Evolutionary conservation across 2,329 filamentous ascomycete genomes (phyloP).

Genomic region (Ophiocordyceps camponoti-rufipedis): DNA sequence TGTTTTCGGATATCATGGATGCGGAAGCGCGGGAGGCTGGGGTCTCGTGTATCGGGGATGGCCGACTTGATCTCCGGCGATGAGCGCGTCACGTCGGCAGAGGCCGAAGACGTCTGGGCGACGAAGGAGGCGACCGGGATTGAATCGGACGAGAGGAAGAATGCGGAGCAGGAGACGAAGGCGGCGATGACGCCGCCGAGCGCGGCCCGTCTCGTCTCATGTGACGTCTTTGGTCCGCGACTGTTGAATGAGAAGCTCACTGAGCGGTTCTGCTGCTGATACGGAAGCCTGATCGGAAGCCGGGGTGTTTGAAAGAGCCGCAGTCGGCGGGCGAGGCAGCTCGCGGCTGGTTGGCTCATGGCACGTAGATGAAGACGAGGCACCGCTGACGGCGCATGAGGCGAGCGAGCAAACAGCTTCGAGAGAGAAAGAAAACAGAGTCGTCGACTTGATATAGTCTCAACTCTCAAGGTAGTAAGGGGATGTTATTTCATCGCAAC

Average conservation of each 20-base stretch:
- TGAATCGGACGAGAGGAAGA: background rate
- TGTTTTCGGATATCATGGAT: conserved; percentile 33
- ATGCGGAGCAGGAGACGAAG: conserved; percentile 1
- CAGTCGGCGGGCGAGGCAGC: conserved; percentile 4
- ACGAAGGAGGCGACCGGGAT: conserved; percentile 2
- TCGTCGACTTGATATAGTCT: too few relatives aligned
- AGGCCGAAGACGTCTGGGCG: conserved; percentile 1
- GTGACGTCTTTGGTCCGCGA: background rate
- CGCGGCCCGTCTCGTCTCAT: background rate
- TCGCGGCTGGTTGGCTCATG: conserved; percentile 4
- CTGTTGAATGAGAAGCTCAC: background rate
- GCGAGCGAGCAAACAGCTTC: background rate
- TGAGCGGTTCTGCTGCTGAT: background rate
- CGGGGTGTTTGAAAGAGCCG: background rate
- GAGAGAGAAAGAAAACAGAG: background rate
- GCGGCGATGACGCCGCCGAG: conserved; percentile 1
- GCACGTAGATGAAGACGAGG: background rate
- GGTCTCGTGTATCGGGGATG: conserved; percentile 14
- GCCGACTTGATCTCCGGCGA: background rate
- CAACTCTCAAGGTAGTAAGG: background rate
- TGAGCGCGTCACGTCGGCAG: conserved; percentile 1
- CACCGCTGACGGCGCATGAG: background rate
- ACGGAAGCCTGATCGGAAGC: background rate
- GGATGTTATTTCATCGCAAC: background rate
- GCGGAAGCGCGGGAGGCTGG: conserved; percentile 27